Evolutionary conservation across 495 filamentous ascomycete genomes (phyloP), one percentile per base, ranked within the genome.

Genomic region (Astrothelium macrocarpum): DNA sequence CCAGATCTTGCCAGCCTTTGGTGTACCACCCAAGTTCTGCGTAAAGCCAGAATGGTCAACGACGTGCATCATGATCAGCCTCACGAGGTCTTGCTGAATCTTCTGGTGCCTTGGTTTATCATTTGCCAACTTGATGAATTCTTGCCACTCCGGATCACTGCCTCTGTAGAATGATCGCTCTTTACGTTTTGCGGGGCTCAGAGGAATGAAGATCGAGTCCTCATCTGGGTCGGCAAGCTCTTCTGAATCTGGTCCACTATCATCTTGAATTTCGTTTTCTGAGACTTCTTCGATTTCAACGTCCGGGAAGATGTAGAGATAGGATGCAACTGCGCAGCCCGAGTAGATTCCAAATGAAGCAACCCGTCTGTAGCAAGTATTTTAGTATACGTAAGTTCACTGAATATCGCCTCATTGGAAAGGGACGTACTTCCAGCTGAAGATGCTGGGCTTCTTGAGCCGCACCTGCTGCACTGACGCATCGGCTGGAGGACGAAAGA

Each of bases 91-190:
- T 60, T 78, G 79, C 72, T 76, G 76, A 23, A 90, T 77, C 20
- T 71, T 69, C 32, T 74, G 65, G 29, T 81, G 66, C 61, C 79
- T 74, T 32, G 79, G 67, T 23, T 66, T 69, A 68, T 91, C 78
- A 29, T 77, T 75, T 26, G 81, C 79, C 25, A 89, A 74, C 42
- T 79, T 81, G 23, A 83, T 67, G 65, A 89, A 91, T 53, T 79
- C 76, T 67, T 81, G 77, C 87, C 86, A 91, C 71, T 91, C 89
- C 2, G 88, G 87, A 70, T 89, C 85, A 2, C 75, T 79, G 28
- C 78, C 76, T 26, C 78, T 76, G 72, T 90, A 92, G 16, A 73
- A 82, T 49, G 71, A 74, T 32, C 72, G 74, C 70, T 75, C 77
- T 70, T 66, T 77, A 76, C 75, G 76, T 59, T 67, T 83, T 70